These are phyloP conservation scores for Geosmithia flava DNA, from an alignment of 2,329 filamentous ascomycete species.

Conservation along the genomic window DNA sequence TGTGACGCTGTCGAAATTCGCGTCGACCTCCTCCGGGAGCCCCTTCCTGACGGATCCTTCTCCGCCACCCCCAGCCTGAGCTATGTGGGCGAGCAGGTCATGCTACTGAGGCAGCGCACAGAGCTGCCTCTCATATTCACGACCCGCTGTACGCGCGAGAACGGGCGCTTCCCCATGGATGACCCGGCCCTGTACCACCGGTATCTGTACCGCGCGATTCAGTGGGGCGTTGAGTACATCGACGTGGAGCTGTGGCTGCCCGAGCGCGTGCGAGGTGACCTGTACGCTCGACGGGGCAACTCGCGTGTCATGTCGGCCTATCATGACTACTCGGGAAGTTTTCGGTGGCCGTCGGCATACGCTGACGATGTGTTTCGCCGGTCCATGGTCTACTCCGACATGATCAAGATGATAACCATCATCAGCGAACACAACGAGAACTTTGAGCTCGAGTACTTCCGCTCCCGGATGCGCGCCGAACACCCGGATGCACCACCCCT, in stretches of 20 bases:
- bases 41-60: slow-evolving; percentile 47
- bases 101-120: slow-evolving; percentile 70
- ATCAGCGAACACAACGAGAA: slow-evolving; percentile 75
- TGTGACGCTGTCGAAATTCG: slow-evolving; percentile 77
- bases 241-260: slow-evolving; percentile 84
- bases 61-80: slow-evolving; percentile 62
- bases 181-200: slow-evolving; percentile 62
- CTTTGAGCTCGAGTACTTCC: slow-evolving; percentile 83
- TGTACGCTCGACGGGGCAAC: slow-evolving; percentile 61
- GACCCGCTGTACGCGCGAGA: slow-evolving; percentile 68
- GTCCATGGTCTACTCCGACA: slow-evolving; percentile 65
- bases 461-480: slow-evolving; percentile 59
- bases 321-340: slow-evolving; percentile 75
- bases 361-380: slow-evolving; percentile 61
- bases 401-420: slow-evolving; percentile 84
- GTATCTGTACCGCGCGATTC: slow-evolving; percentile 72
- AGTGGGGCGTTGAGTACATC: slow-evolving; percentile 84
- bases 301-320: slow-evolving; percentile 87
- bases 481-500: slow-evolving; percentile 60
- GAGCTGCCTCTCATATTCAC: slow-evolving; percentile 88
- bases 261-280: slow-evolving; percentile 54
- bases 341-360: slow-evolving; percentile 68
- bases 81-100: slow-evolving; percentile 78
- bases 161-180: slow-evolving; percentile 76
- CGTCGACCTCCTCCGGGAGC: slow-evolving; percentile 69